Conservation (phyloP, 352 stramenopile genomes). For the Nothophytophthora sp. region DNA sequence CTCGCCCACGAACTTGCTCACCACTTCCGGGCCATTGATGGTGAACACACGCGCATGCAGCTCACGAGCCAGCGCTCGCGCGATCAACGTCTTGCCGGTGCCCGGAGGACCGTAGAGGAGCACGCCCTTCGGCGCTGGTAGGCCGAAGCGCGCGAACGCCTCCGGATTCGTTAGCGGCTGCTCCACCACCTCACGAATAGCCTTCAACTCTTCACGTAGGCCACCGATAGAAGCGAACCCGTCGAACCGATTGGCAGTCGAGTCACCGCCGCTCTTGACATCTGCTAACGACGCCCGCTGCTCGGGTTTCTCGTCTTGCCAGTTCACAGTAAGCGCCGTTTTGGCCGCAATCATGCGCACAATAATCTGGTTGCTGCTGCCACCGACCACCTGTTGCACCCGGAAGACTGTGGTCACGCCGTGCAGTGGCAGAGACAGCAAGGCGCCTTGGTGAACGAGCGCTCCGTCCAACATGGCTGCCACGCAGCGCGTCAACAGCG, state of each 20-base stretch:
- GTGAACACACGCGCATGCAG: conserved; percentile 93
- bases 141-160: conserved; percentile 92
- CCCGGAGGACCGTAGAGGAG: conserved; percentile 96
- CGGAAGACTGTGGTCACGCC: conserved; percentile 56
- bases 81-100: conserved; percentile 97
- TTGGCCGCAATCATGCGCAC: conserved; percentile 23
- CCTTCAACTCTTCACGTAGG: conserved; percentile 92
- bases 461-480: conserved; percentile 66
- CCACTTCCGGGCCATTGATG: conserved; percentile 97
- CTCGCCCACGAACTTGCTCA: conserved; percentile 96
- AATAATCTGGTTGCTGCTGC: conserved; percentile 10
- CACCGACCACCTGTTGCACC: conserved; percentile 30
- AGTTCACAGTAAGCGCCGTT: conserved; percentile 30
- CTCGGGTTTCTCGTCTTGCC: conserved; percentile 13
- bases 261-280: conserved; percentile 2
- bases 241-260: conserved; percentile 30
- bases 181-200: conserved; percentile 96
- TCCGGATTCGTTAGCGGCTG: conserved; percentile 94
- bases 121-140: conserved; percentile 95
- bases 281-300: not conserved
- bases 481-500: conserved; percentile 59
- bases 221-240: conserved; percentile 84
- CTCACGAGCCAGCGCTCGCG: conserved; percentile 91
- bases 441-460: conserved; percentile 46
- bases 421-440: conserved; percentile 64